phyloP scores from a whole-genome alignment of 2,329 filamentous ascomycete species.

The Arthrobotrys pseudoclavata region DNA sequence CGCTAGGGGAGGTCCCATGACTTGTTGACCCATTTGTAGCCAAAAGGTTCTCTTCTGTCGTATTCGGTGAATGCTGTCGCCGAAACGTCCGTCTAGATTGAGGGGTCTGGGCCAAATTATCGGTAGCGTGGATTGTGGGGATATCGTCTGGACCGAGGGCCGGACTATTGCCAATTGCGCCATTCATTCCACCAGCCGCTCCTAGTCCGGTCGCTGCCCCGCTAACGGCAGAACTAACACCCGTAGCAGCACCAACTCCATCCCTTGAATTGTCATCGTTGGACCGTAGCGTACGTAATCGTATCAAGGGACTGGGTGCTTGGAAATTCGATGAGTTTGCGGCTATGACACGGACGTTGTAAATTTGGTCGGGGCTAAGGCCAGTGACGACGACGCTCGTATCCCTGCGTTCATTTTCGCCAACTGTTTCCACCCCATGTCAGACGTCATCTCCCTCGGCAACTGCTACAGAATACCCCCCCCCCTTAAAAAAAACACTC shows the following conservation, averaged over 20 bases:
- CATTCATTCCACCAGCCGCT: slow-evolving; percentile 41
- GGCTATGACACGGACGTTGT: slow-evolving; percentile 92
- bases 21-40: slow-evolving; percentile 38
- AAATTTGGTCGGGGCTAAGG: slow-evolving; percentile 86
- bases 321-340: slow-evolving; percentile 94
- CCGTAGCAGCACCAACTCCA: slow-evolving; percentile 64
- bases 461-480: neutral
- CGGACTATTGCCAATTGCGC: slow-evolving; percentile 35
- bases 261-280: slow-evolving; percentile 64
- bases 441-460: slow-evolving; percentile 8
- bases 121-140: slow-evolving; percentile 61
- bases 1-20: slow-evolving; percentile 13
- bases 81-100: slow-evolving; percentile 56
- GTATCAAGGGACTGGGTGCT: slow-evolving; percentile 85
- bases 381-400: slow-evolving; percentile 92
- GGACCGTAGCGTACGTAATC: slow-evolving; percentile 80
- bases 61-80: slow-evolving; percentile 53
- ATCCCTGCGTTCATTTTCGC: slow-evolving; percentile 80
- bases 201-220: slow-evolving; percentile 27
- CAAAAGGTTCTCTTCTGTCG: slow-evolving; percentile 52
- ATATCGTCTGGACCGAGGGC: slow-evolving; percentile 61
- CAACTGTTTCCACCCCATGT: slow-evolving; percentile 72
- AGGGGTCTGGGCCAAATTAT: slow-evolving; percentile 45
- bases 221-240: slow-evolving; percentile 64
- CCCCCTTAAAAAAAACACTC: slow-evolving; percentile 66